Conservation (phyloP, 768 basidiomycete species). For the Panaeolus cyanescens region DNA sequence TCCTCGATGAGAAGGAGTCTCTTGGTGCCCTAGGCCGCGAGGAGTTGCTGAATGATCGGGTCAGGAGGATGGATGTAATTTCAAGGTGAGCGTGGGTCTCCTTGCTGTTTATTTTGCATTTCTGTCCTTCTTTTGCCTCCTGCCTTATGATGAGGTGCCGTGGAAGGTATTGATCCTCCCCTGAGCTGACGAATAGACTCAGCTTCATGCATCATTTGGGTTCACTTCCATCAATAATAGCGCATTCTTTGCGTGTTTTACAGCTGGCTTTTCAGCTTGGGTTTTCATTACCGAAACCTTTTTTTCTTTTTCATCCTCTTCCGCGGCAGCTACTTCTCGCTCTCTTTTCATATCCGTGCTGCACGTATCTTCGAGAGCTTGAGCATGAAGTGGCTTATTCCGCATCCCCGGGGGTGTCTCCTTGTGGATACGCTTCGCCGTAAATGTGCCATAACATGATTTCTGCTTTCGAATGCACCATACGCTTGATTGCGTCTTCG, state of each 20-base stretch:
- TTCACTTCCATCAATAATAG: not conserved
- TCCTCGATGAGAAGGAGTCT: slow-evolving; percentile 77
- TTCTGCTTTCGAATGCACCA: not conserved
- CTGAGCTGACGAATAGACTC: not conserved
- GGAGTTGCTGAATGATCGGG: slow-evolving; percentile 73
- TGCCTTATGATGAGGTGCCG: not conserved
- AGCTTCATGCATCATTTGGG: not conserved
- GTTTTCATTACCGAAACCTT: not conserved
- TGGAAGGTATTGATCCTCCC: not conserved
- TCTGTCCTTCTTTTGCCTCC: not conserved
- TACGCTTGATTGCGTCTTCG: not conserved
- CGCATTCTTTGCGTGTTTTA: not conserved
- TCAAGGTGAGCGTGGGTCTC: slow-evolving; percentile 51
- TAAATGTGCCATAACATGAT: not conserved
- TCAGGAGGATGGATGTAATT: slow-evolving; percentile 65
- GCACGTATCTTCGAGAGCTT: not conserved
- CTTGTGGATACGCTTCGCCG: not conserved
- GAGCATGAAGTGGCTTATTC: not conserved
- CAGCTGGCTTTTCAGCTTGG: not conserved
- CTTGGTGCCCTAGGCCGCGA: slow-evolving; percentile 72
- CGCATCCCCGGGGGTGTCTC: not conserved
- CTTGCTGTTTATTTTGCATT: not conserved
- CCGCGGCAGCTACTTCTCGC: not conserved
- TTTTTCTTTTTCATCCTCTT: not conserved
- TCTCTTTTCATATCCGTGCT: not conserved